Conservation (phyloP, 2,329 filamentous ascomycete genomes). For the Microdochium trichocladiopsis region DNA sequence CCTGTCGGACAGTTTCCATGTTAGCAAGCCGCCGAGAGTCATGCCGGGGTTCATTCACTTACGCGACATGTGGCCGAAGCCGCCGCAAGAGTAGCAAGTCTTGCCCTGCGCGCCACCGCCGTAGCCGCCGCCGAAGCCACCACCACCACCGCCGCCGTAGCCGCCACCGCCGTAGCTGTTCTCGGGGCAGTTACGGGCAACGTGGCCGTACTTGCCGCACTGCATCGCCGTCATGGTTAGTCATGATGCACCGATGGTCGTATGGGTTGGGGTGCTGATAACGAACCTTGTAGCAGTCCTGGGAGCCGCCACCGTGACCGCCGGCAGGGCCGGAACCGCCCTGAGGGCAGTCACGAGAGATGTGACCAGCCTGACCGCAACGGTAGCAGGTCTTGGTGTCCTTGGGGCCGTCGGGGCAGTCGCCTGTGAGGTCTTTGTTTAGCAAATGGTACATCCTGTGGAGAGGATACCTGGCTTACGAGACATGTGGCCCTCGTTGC, state of each 20-base stretch:
- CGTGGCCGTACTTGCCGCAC: slow-evolving; percentile 95
- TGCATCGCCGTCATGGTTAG: slow-evolving; percentile 18
- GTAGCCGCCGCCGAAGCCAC: slow-evolving; percentile 34
- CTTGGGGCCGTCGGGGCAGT: slow-evolving; percentile 84
- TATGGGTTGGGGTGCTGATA: slow-evolving; percentile 5
- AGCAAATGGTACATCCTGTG: slow-evolving; percentile 3
- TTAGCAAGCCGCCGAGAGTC: slow-evolving; percentile 1
- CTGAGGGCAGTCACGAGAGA: slow-evolving; percentile 77
- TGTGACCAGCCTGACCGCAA: slow-evolving; percentile 79
- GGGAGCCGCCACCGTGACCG: slow-evolving; percentile 39
- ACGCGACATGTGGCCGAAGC: slow-evolving; percentile 94
- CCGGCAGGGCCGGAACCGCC: slow-evolving; percentile 34
- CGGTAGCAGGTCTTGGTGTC: slow-evolving; percentile 75
- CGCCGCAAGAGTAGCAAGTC: slow-evolving; percentile 98
- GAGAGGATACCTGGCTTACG: not conserved
- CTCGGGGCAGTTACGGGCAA: slow-evolving; percentile 83
- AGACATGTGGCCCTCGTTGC: slow-evolving; percentile 65
- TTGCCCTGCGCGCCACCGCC: slow-evolving; percentile 48
- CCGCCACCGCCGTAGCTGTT: slow-evolving; percentile 43
- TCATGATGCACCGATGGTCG: not conserved
- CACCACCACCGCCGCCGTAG: slow-evolving; percentile 39
- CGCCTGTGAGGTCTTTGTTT: slow-evolving; percentile 56
- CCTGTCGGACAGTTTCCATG: slow-evolving; percentile 27
- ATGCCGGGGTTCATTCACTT: too few relatives aligned
- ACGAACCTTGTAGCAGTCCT: slow-evolving; percentile 82